Base-by-base conservation (phyloP, 164 flowering plant species). In the Houttuynia cordata region DNA sequence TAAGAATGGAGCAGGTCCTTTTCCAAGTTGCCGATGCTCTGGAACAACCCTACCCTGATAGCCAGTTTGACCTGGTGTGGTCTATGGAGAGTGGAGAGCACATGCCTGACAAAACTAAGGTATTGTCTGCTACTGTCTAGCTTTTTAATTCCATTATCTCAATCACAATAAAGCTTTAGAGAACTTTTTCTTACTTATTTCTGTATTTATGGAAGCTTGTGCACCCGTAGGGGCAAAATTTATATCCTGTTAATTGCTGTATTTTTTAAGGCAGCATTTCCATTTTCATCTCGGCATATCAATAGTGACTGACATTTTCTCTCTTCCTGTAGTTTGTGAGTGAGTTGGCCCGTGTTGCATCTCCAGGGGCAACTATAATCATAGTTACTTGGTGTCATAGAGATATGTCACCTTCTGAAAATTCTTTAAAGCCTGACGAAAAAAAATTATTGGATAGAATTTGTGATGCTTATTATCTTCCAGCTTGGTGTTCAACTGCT, bases 81-180 rank as follows among this genome's bases (percentile, higher is more conserved):
- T 89, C 97, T 51, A 89, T 93, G 97, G 98, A 93, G 83, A 89
- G 98, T 67, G 98, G 97, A 49, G 97, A 93, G 73, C 98, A 93
- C 79, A 93, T 90, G 96, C 98, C 97, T 55, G 90, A 93, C 74
- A 93, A 90, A 77, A 18, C 65, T 5, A 88, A 82, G 96, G 98
- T 89, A 24, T 22, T n/a, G 18, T 50, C 34, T 25, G 7, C 45
- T 19, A n/a, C 0, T 2, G 22, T 20, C 18, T 23, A 52, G 53
- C 57, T 24, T 0, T 54, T 23, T 23, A 23, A n/a, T 24, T 53
- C 10, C 37, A 10, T 23, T 7, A 17, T 45, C 14, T 18, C 37
- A 24, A 17, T 30, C 37, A 30, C 6, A 30, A 30, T 30, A 30
- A 30, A 30, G 37, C 2, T 30, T 30, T 30, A 30, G 37, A n/a